phyloP scores from a whole-genome alignment of 306 rosid species.

The Acacia crassicarpa region DNA sequence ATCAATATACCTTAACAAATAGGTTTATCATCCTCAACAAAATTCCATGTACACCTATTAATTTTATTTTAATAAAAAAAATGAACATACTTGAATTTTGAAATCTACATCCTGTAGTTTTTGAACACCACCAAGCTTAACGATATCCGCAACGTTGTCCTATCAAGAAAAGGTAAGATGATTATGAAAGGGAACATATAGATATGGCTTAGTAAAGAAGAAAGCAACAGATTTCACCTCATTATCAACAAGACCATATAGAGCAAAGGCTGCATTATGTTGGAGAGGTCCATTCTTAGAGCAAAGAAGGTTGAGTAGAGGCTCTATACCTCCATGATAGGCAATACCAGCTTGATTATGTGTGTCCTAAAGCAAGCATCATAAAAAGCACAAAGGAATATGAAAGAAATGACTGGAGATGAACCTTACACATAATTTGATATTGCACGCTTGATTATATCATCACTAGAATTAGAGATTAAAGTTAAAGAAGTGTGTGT shows the following conservation, averaged over 20 bases:
- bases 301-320: slow-evolving; percentile 57
- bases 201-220: slow-evolving; percentile 16
- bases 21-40: not conserved
- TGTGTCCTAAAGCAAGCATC: slow-evolving; percentile 55
- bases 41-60: not conserved
- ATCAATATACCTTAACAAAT: not conserved
- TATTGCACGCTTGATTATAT: not conserved
- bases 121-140: slow-evolving; percentile 82
- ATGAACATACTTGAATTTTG: slow-evolving; percentile 63
- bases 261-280: slow-evolving; percentile 63
- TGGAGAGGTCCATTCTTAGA: slow-evolving; percentile 52
- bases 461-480: not conserved
- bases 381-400: not conserved
- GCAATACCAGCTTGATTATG: slow-evolving; percentile 97
- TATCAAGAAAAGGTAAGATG: slow-evolving; percentile 34
- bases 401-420: not conserved
- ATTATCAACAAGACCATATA: slow-evolving; percentile 80
- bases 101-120: slow-evolving; percentile 76
- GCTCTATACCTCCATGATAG: slow-evolving; percentile 76
- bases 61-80: slow-evolving; percentile 5
- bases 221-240: slow-evolving; percentile 61
- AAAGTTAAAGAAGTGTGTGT: no score
- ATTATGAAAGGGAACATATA: slow-evolving; percentile 14
- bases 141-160: slow-evolving; percentile 82
- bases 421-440: not conserved